phyloP scores from a whole-genome alignment of 305 asterid genomes.

The Fraxinus xanthoxyloides region DNA sequence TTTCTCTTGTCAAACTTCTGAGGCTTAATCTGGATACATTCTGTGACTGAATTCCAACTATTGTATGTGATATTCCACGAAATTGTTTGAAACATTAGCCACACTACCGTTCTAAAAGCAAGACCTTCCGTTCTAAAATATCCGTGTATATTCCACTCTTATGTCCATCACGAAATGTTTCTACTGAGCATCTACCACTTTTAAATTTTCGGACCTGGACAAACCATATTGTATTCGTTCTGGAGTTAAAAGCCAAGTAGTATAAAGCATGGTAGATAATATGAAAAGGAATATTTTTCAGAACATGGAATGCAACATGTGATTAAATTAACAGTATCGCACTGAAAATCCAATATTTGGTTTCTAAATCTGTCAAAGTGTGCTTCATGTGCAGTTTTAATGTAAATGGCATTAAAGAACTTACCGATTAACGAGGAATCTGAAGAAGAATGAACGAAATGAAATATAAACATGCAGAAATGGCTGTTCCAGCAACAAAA shows the following conservation, averaged over 20 bases:
- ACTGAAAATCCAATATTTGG: not conserved
- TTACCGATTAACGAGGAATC: slow-evolving; percentile 61
- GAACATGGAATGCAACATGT: slow-evolving; percentile 3
- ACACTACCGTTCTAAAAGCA: slow-evolving; percentile 17
- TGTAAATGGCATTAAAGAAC: slow-evolving; percentile 18
- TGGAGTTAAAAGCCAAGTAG: not conserved
- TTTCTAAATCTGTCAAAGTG: not conserved
- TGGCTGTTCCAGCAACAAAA: slow-evolving; percentile 66
- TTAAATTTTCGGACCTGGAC: slow-evolving; percentile 25
- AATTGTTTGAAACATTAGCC: slow-evolving; percentile 28
- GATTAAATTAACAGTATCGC: not conserved
- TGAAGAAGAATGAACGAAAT: slow-evolving; percentile 67
- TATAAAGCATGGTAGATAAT: not conserved
- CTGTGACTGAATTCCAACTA: slow-evolving; percentile 24
- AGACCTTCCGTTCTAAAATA: slow-evolving; percentile 20
- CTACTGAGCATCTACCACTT: slow-evolving; percentile 22
- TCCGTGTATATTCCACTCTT: slow-evolving; percentile 8
- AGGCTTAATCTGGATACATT: slow-evolving; percentile 24
- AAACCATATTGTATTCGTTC: not conserved
- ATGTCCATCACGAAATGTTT: slow-evolving; percentile 12
- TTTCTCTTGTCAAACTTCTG: not conserved
- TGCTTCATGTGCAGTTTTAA: not conserved
- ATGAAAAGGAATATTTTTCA: not conserved
- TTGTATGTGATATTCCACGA: slow-evolving; percentile 25
- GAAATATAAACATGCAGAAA: slow-evolving; percentile 57